Conservation (phyloP, 1,139 yeast species). For the Arxiozyma bovina region DNA sequence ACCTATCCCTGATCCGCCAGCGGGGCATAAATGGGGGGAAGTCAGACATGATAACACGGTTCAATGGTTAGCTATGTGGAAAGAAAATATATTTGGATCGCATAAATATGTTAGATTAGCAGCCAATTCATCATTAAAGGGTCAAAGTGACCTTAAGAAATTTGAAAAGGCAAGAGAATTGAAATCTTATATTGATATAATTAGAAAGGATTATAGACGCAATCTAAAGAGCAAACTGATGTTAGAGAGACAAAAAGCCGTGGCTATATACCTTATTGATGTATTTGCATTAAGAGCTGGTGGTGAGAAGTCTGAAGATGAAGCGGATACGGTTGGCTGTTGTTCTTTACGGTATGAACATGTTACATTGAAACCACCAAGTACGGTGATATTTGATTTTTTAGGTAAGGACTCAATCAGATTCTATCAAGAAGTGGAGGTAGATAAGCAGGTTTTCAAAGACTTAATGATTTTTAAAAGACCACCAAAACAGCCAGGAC, state of each 20-base stretch:
- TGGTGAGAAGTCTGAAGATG: conserved; percentile 95
- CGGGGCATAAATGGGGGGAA: conserved; percentile 87
- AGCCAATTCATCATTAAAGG: conserved; percentile 83
- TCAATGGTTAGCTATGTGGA: conserved; percentile 97
- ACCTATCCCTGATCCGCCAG: conserved; percentile 72
- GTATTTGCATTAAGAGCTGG: conserved; percentile 97
- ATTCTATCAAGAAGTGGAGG: conserved; percentile 86
- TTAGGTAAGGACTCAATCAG: conserved; percentile 94
- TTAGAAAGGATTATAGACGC: conserved; percentile 65
- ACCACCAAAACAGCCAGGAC: conserved; percentile 82
- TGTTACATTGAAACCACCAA: conserved; percentile 76
- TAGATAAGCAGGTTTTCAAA: conserved; percentile 81
- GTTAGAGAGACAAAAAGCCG: conserved; percentile 87
- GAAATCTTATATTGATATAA: conserved; percentile 59
- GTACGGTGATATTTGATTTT: conserved; percentile 83
- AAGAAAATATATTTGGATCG: conserved; percentile 78
- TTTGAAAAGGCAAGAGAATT: conserved; percentile 88
- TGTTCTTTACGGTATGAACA: conserved; percentile 90
- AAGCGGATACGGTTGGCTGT: conserved; percentile 97
- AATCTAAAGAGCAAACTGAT: conserved; percentile 67
- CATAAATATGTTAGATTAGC: conserved; percentile 87
- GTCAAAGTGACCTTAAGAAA: conserved; percentile 82
- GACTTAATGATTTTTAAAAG: conserved; percentile 80
- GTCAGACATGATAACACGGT: conserved; percentile 82
- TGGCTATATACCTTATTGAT: conserved; percentile 89